These are phyloP conservation scores for Aureobasidium uvarum DNA, from an alignment of 2,329 filamentous ascomycete genomes.

Conservation along the genomic window DNA sequence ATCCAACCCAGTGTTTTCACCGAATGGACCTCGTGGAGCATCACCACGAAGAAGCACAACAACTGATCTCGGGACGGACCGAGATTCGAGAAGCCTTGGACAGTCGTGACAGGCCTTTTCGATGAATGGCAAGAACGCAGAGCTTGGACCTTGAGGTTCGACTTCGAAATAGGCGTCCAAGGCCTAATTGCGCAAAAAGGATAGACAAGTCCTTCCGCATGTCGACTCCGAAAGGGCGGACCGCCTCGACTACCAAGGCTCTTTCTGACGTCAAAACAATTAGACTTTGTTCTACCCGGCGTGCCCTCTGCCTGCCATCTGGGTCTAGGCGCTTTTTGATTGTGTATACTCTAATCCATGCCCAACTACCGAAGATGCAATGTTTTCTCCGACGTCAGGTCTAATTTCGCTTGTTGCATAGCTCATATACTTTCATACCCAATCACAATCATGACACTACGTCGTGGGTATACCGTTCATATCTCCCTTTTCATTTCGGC, in stretches of 20 bases:
- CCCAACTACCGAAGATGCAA: conserved; percentile 2
- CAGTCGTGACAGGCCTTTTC: conserved; percentile 6
- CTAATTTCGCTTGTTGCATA: conserved; percentile 21
- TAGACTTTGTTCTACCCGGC: conserved; percentile 12
- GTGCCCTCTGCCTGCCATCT: conserved; percentile 6
- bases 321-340: conserved; percentile 10
- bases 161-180: conserved; percentile 21
- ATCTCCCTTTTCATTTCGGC: conserved; percentile 24
- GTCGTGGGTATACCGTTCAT: conserved; percentile 14
- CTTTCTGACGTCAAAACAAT: conserved; percentile 5
- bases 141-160: conserved; percentile 8
- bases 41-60: conserved; percentile 34
- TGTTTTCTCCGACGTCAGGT: conserved; percentile 4
- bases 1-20: conserved; percentile 48
- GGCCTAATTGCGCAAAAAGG: conserved; percentile 8
- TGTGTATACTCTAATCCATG: conserved; percentile 16
- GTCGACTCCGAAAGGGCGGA: neutral
- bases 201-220: conserved; percentile 9
- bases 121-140: neutral
- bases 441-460: conserved; percentile 20
- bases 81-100: conserved; percentile 18
- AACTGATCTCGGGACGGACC: conserved; percentile 20
- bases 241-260: conserved; percentile 8
- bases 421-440: conserved; percentile 13
- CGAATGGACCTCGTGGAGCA: conserved; percentile 49